These are phyloP conservation scores for Paramecium primaurelia DNA, from an alignment of 73 alveolate genomes.

Conservation along the genomic window DNA sequence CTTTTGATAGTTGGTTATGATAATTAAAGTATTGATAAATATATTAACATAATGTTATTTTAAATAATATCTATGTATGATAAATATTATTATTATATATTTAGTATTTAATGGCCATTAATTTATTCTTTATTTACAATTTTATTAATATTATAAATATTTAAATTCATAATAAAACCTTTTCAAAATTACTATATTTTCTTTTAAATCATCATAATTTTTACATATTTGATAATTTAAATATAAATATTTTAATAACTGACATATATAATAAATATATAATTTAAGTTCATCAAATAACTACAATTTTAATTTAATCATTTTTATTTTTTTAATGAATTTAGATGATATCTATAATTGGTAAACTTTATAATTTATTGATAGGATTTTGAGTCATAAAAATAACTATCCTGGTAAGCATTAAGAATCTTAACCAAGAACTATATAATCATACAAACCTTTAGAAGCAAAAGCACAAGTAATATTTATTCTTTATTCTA, in stretches of 20 bases:
- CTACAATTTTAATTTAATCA: no score
- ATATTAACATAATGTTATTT: no score
- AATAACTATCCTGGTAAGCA: slow-evolving; percentile 61
- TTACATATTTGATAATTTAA: no score
- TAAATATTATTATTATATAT: no score
- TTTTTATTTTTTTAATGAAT: slow-evolving; percentile 32
- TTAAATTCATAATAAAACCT: no score
- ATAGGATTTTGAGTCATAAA: slow-evolving; percentile 51
- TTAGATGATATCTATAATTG: slow-evolving; percentile 54
- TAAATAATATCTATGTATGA: neutral
- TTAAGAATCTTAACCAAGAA: slow-evolving; percentile 61
- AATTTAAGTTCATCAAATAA: neutral
- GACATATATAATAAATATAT: neutral
- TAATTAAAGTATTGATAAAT: neutral
- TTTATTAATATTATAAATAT: no score
- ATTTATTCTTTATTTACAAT: neutral
- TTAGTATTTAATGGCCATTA: neutral
- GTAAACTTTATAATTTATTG: neutral
- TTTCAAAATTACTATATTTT: no score
- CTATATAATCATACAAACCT: slow-evolving; percentile 48
- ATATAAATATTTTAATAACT: neutral
- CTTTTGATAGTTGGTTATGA: slow-evolving; percentile 45
- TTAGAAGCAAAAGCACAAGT: slow-evolving; percentile 62
- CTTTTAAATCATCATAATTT: no score
- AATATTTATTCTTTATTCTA: neutral